Evolutionary conservation across 768 basidiomycete genomes (phyloP).

Genomic region (Podaxis rugospora): DNA sequence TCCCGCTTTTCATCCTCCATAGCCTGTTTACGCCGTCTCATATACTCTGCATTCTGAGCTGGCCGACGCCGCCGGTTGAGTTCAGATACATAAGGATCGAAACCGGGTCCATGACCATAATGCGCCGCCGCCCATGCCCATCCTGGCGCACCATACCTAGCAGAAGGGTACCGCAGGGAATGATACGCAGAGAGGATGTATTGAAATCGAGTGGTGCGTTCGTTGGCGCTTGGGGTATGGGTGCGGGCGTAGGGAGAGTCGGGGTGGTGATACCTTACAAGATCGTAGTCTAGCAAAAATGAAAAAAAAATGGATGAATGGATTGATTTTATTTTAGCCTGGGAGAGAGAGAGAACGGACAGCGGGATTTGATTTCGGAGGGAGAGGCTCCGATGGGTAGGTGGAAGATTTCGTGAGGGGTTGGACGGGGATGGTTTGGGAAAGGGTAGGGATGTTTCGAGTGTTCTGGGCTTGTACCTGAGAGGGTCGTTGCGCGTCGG

Average conservation of each 20-base stretch:
- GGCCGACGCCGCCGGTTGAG: constrained; percentile 44
- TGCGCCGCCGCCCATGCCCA: no score
- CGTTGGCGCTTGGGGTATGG: constrained; percentile 28
- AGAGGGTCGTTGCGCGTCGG: background rate
- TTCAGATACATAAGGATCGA: constrained; percentile 47
- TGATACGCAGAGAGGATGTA: constrained; percentile 65
- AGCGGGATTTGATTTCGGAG: constrained; percentile 61
- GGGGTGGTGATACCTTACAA: constrained; percentile 70
- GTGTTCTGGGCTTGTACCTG: background rate
- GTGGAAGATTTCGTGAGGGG: constrained; percentile 73
- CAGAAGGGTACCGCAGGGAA: constrained; percentile 36
- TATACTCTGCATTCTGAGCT: constrained; percentile 27
- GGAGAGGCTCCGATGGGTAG: constrained; percentile 51
- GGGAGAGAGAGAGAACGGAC: constrained; percentile 33
- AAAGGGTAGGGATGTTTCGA: constrained; percentile 35
- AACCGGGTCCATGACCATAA: constrained; percentile 18
- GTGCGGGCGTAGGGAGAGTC: constrained; percentile 46
- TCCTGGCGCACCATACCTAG: background rate
- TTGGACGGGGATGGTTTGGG: constrained; percentile 48
- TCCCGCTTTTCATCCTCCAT: constrained; percentile 9
- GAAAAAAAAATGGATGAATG: background rate
- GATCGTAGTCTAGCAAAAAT: constrained; percentile 55
- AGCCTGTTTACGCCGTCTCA: constrained; percentile 9
- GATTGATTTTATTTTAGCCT: background rate
- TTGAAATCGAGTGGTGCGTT: constrained; percentile 60